Evolutionary conservation across 257 asterid species (phyloP), one percentile per base, ranked within the genome.

Genomic region (Anisodus tanguticus): DNA sequence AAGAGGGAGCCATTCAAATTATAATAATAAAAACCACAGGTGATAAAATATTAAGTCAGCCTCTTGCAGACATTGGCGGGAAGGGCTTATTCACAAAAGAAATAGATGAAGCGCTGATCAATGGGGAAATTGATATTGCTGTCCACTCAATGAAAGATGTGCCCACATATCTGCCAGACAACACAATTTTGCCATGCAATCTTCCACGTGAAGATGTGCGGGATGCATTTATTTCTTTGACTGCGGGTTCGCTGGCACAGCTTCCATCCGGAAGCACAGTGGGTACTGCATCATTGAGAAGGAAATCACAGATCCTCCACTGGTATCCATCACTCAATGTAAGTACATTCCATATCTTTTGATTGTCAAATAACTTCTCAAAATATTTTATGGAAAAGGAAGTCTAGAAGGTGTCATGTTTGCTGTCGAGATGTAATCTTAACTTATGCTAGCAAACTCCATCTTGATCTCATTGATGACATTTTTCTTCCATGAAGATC

Each of bases 141-240:
- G 98, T 94, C 31, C 99, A 95, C 91, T 94, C 99, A 10, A 94
- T 95, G 99, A 95, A 95, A 89, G 98, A 95, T 85, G 98, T 95
- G 22, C 99, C 98, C 0, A 95, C 98, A 8, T 95, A 95, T 92
- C 92, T 95, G 80, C 99, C 99, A 3, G 91, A 92, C 4, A 89
- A 91, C 79, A 95, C 88, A 12, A 91, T 94, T 64, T 80, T 95
- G 55, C 99, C 98, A 45, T 95, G 99, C 91, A 95, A 95, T 88
- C 98, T 95, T 57, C 97, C 97, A 11, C 91, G 99, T 76, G 99
- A 95, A 89, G 99, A 95, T 84, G 98, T 93, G 31, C 92, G 98
- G 2, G 99, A 95, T 88, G 99, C 98, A 47, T 95, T 95, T 84
- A 95, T 94, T 77, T 94, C 98, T 86, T 82, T 95, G 84, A 88